phyloP scores from a whole-genome alignment of 1,284 basidiomycete genomes.

The Melampsora occidentalis region DNA sequence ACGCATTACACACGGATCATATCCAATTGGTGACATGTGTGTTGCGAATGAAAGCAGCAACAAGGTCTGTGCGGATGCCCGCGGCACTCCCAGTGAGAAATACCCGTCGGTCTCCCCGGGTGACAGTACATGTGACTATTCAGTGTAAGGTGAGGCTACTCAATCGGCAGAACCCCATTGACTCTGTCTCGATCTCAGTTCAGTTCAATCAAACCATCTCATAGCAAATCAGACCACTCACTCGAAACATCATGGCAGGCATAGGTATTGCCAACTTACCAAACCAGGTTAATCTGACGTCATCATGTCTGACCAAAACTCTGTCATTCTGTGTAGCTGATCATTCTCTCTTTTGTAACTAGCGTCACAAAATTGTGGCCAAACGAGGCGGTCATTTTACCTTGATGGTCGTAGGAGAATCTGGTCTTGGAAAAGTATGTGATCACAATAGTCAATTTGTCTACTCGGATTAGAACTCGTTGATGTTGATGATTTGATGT shows the following conservation, averaged over 20 bases:
- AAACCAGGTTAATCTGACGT: conserved; percentile 74
- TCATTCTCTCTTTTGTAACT: not conserved
- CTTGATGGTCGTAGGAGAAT: conserved; percentile 96
- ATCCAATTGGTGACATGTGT: no score
- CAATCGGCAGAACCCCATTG: no score
- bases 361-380: conserved; percentile 64
- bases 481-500: no score
- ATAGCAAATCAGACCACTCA: not conserved
- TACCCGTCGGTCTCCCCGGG: no score
- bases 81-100: no score
- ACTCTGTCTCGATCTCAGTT: no score
- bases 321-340: not conserved
- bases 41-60: no score
- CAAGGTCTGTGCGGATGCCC: no score
- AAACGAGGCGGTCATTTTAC: conserved; percentile 97
- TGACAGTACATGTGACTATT: no score
- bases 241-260: conserved; percentile 27
- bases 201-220: no score
- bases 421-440: conserved; percentile 73
- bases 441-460: conserved; percentile 43
- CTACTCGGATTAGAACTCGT: not conserved
- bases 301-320: not conserved
- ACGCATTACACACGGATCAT: no score
- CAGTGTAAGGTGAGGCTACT: no score
- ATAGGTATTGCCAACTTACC: conserved; percentile 80